Percentiles rank a stretch among this genome's conserved stretches.
phyloP scores from a whole-genome alignment of 768 basidiomycete genomes.

The Pisolithus orientalis region DNA sequence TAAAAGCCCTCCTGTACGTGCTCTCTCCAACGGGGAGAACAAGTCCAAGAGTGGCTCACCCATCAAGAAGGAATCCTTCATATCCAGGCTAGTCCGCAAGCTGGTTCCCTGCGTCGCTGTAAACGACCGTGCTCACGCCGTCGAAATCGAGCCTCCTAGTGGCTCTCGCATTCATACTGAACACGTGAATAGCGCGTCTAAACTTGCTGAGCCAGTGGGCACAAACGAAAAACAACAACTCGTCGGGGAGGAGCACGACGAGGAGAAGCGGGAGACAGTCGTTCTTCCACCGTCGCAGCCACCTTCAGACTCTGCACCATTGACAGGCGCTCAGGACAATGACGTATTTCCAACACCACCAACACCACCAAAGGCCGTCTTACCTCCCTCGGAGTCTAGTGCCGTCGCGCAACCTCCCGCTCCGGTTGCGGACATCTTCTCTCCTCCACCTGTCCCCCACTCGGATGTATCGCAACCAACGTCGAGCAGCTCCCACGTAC shows the following conservation, averaged over 20 bases:
- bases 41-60: conserved; percentile 31
- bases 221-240: conserved; percentile 25
- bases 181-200: conserved; percentile 12
- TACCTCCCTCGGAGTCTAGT: conserved; percentile 74
- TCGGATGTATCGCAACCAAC: conserved; percentile 19
- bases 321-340: conserved; percentile 21
- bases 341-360: conserved; percentile 39
- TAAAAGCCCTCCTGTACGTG: conserved; percentile 28
- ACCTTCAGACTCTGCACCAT: conserved; percentile 16
- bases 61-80: conserved; percentile 44
- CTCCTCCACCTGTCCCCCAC: conserved; percentile 19
- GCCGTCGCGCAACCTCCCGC: conserved; percentile 90
- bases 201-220: conserved; percentile 15
- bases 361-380: conserved; percentile 37
- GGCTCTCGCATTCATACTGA: conserved; percentile 12
- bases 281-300: conserved; percentile 11
- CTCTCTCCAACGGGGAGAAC: conserved; percentile 28
- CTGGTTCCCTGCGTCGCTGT: conserved; percentile 65
- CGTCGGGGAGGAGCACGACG: conserved; percentile 26
- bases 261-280: conserved; percentile 29
- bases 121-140: conserved; percentile 37
- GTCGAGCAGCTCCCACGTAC: conserved; percentile 20
- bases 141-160: conserved; percentile 35
- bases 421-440: conserved; percentile 39
- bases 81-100: conserved; percentile 53